Percentiles rank a stretch among this genome's conserved stretches.
These are phyloP conservation scores for Colletotrichum sp. DNA, from an alignment of 2,329 filamentous ascomycete genomes.

Conservation along the genomic window DNA sequence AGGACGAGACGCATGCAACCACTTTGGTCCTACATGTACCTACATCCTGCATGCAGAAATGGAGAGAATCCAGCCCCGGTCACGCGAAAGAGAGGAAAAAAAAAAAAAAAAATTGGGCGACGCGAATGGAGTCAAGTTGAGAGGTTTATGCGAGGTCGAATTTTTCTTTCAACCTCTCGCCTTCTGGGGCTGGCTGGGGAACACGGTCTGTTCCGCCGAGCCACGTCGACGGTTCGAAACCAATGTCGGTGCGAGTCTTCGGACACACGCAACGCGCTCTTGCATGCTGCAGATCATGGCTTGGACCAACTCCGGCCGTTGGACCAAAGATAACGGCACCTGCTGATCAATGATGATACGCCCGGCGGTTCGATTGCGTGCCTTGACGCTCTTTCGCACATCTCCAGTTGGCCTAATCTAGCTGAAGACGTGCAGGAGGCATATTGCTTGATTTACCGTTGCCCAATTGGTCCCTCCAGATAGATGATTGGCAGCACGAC, in stretches of 20 bases:
- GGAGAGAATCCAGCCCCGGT: background rate
- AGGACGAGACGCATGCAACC: slow-evolving; percentile 12
- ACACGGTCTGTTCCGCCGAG: background rate
- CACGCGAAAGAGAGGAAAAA: background rate
- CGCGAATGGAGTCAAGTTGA: background rate
- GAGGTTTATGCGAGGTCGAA: background rate
- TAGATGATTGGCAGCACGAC: background rate
- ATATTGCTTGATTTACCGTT: background rate
- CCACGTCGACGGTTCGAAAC: background rate
- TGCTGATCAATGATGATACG: background rate
- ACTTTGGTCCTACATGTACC: slow-evolving; percentile 6
- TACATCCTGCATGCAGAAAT: slow-evolving; percentile 4
- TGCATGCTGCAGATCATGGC: background rate
- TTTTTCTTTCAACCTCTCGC: background rate
- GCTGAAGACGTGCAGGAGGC: slow-evolving; percentile 2
- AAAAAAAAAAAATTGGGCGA: background rate
- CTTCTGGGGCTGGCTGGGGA: background rate
- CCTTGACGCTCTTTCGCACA: background rate
- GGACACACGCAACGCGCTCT: background rate
- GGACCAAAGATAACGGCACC: background rate
- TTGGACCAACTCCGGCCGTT: background rate
- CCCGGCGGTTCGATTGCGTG: background rate
- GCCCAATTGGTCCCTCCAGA: background rate
- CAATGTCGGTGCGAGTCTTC: background rate
- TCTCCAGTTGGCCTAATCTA: background rate